Evolutionary conservation across 768 basidiomycete species (phyloP).

Genomic region (Boletus tylopilopsis): DNA sequence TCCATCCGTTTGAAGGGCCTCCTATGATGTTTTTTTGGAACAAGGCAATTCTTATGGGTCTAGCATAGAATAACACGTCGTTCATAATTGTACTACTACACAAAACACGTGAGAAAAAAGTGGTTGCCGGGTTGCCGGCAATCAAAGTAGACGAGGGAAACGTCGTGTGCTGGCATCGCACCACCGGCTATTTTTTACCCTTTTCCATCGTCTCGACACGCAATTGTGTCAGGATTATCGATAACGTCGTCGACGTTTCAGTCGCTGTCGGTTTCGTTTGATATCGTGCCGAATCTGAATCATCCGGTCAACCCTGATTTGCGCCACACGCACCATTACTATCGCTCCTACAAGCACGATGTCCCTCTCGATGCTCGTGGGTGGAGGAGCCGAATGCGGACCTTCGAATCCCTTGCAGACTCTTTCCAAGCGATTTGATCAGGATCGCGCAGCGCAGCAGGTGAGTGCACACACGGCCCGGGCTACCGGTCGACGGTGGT

Average conservation of each 20-base stretch:
- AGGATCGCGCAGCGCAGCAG: slow-evolving; percentile 76
- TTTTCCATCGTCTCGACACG: background rate
- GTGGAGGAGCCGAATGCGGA: slow-evolving; percentile 69
- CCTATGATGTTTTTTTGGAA: slow-evolving; percentile 15
- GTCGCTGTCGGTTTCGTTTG: background rate
- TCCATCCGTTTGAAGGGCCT: slow-evolving; percentile 11
- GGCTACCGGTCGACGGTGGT: background rate
- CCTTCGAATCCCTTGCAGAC: slow-evolving; percentile 80
- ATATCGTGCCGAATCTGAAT: background rate
- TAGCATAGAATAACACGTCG: slow-evolving; percentile 28
- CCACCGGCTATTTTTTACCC: background rate
- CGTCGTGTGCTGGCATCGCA: background rate
- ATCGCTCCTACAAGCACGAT: slow-evolving; percentile 34
- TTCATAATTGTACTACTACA: slow-evolving; percentile 29
- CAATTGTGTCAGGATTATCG: background rate
- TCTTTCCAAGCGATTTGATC: slow-evolving; percentile 74
- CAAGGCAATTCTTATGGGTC: slow-evolving; percentile 19
- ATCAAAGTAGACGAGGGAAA: no score
- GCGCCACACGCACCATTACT: background rate
- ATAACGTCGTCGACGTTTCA: background rate
- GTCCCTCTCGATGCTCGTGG: slow-evolving; percentile 78
- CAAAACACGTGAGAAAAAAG: slow-evolving; percentile 16
- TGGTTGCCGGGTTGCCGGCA: background rate
- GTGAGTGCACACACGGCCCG: slow-evolving; percentile 35
- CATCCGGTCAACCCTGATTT: background rate